Conservation (phyloP, 495 filamentous ascomycete genomes). For the Penicillium soppii region DNA sequence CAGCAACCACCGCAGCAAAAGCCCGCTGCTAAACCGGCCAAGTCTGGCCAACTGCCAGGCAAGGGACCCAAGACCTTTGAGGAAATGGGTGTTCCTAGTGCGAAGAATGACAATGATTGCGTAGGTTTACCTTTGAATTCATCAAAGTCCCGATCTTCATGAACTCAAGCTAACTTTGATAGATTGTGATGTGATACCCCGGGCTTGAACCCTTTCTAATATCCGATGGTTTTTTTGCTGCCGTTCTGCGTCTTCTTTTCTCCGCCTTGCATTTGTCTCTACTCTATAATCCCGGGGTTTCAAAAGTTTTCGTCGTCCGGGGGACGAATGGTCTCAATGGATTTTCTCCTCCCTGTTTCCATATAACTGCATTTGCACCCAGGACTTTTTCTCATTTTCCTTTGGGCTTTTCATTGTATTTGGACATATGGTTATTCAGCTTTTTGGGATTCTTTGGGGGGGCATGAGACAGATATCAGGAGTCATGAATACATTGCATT, state of each 20-base stretch:
- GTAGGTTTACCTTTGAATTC: conserved; percentile 58
- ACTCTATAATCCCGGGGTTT: conserved; percentile 17
- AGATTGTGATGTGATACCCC: conserved; percentile 65
- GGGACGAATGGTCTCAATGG: conserved; percentile 10
- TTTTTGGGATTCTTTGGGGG: neutral
- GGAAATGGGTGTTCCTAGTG: conserved; percentile 90
- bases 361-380: conserved; percentile 27
- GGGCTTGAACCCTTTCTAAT: conserved; percentile 14
- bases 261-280: conserved; percentile 12
- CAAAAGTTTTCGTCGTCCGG: conserved; percentile 18
- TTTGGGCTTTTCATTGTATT: conserved; percentile 11
- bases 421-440: conserved; percentile 25
- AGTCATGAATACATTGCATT: conserved; percentile 14
- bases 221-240: conserved; percentile 2
- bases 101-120: conserved; percentile 81
- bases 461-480: conserved; percentile 16
- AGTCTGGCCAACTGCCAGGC: conserved; percentile 51
- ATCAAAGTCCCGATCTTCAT: neutral
- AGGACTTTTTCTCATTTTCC: conserved; percentile 13
- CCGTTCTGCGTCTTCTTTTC: conserved; percentile 9
- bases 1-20: conserved; percentile 21
- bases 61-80: conserved; percentile 96
- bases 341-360: conserved; percentile 2
- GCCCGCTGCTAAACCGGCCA: conserved; percentile 28
- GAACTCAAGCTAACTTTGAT: conserved; percentile 25